phyloP scores from a whole-genome alignment of 2,329 filamentous ascomycete genomes.

The Trichoderma citrinoviride region DNA sequence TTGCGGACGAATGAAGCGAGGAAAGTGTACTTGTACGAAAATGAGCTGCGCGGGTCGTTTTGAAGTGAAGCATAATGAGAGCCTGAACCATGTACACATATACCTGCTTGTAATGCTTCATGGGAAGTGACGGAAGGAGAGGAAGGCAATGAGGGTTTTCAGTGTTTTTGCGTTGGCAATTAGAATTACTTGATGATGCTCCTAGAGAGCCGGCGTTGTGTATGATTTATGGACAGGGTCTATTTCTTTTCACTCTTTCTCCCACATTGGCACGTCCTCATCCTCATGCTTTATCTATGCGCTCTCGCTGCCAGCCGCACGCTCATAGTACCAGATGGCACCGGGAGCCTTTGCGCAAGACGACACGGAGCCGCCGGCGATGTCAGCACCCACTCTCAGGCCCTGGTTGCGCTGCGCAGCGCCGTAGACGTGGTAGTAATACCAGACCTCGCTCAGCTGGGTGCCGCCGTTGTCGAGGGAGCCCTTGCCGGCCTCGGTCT shows the following conservation, averaged over 20 bases:
- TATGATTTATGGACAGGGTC: slow-evolving; percentile 11
- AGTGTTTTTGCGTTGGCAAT: slow-evolving; percentile 1
- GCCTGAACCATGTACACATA: neutral
- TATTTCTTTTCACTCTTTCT: neutral
- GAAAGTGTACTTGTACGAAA: slow-evolving; percentile 5
- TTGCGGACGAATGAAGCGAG: slow-evolving; percentile 49
- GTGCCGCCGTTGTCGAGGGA: slow-evolving; percentile 56
- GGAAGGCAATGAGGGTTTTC: neutral
- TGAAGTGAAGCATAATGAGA: neutral
- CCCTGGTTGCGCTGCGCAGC: slow-evolving; percentile 52
- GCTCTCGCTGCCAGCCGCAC: slow-evolving; percentile 37
- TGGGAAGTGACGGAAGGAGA: neutral
- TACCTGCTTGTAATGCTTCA: neutral
- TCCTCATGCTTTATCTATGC: neutral
- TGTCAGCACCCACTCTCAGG: slow-evolving; percentile 42
- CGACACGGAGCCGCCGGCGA: slow-evolving; percentile 48
- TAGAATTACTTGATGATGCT: slow-evolving; percentile 12
- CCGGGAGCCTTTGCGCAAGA: slow-evolving; percentile 54
- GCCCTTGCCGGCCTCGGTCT: slow-evolving; percentile 55
- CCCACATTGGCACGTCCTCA: neutral
- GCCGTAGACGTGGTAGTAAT: slow-evolving; percentile 61
- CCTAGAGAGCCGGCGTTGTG: slow-evolving; percentile 7
- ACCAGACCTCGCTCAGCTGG: slow-evolving; percentile 62
- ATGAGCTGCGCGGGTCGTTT: neutral
- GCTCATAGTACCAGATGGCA: slow-evolving; percentile 55